Evolutionary conservation across 306 rosid species (phyloP), one percentile per base, ranked within the genome.

Genomic region (Mimosa bimucronata): DNA sequence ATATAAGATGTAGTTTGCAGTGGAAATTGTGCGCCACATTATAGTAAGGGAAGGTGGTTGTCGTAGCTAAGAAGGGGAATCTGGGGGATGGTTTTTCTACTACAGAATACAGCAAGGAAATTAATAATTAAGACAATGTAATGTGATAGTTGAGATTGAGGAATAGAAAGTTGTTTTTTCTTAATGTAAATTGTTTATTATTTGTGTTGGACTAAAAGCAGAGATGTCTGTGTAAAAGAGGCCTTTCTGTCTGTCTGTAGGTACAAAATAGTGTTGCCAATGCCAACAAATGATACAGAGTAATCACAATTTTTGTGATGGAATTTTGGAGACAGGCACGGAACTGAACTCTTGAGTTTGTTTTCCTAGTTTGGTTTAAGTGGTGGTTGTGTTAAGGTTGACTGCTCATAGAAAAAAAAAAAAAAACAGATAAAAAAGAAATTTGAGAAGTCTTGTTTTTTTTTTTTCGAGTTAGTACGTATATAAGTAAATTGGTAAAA

Each of bases 141-240:
- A 48, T 66, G 73, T 52, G 67, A 41, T 66, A 58, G 21, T 60
- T 13, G 52, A 71, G 29, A 57, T 57, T 60, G 7, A 30, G 31
- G 81, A 61, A 53, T 57, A 21, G 10, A 9, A 57, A 57, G 13
- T 52, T 19, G 30, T 55, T n/a, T 52, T 7, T 52, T 7, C 16
- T 26, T 1, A 0, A 29, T 58, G 65, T 25, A 11, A 58, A 9
- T 25, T 11, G 65, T 58, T 58, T 50, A 48, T 48, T 5, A 48
- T 48, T 48, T 48, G 21, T 48, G 7, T 19, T 15, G n/a, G 18
- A 16, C 6, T 18, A 48, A 16, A 16, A 16, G 14, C 55, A 50
- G 23, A 50, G 19, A 16, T 30, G 7, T 83, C 58, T 44, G 25
- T 65, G 46, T 44, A 58, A 18, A 44, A 57, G 50, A 65, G 70